Evolutionary conservation across 306 rosid genomes (phyloP).

Genomic region (Cajanus cajan): DNA sequence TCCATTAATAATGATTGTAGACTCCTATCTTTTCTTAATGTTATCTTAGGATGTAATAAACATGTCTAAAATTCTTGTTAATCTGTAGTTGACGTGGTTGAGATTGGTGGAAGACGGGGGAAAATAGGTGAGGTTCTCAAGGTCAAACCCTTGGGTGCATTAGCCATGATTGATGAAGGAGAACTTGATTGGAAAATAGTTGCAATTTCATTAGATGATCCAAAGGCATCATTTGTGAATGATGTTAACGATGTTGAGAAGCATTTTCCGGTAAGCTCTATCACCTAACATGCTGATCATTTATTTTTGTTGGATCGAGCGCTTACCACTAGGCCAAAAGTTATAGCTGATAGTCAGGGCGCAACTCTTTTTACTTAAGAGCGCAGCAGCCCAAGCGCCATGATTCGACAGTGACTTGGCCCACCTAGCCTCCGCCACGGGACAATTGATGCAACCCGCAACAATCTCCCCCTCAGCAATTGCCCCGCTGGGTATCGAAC

Average conservation of each 20-base stretch:
- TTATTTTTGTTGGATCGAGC: too few species aligned
- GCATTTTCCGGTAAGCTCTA: conserved; percentile 82
- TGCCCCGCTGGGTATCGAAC: too few species aligned
- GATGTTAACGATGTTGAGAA: conserved; percentile 85
- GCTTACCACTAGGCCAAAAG: too few species aligned
- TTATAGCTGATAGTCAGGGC: too few species aligned
- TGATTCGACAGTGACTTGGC: too few species aligned
- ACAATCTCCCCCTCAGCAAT: too few species aligned
- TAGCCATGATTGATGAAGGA: conserved; percentile 99
- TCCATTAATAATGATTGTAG: conserved; percentile 3
- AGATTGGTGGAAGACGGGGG: conserved; percentile 70
- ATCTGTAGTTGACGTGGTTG: conserved; percentile 84
- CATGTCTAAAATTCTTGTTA: conserved; percentile 1
- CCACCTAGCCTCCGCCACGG: too few species aligned
- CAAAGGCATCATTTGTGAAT: conserved; percentile 79
- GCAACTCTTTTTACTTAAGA: too few species aligned
- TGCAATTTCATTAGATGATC: conserved; percentile 94
- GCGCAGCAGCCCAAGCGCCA: too few species aligned
- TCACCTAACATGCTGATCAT: conserved; percentile 7
- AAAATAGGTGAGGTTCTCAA: conserved; percentile 79
- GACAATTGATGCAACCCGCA: too few species aligned
- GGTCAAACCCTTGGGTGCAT: conserved; percentile 91
- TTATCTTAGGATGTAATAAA: background rate
- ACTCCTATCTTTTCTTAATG: background rate
- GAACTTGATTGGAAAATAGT: conserved; percentile 99